Percentiles rank a stretch among this genome's conserved stretches.
Conservation (phyloP, 1,284 basidiomycete genomes). For the Phellopilus nigrolimitatus region DNA sequence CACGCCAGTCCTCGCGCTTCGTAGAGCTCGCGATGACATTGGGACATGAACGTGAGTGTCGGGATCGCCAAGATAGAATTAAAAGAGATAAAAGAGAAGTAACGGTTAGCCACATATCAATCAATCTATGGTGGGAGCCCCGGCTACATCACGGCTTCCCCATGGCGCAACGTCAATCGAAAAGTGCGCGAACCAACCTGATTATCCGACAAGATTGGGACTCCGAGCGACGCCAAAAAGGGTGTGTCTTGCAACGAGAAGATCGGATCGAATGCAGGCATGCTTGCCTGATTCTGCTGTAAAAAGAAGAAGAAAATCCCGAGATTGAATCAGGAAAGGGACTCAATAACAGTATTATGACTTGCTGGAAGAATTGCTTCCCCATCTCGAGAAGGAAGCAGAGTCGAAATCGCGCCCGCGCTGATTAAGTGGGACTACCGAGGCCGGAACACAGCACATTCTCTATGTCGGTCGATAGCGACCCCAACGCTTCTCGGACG, state of each 20-base stretch:
- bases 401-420: conserved; percentile 60
- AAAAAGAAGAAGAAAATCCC: conserved; percentile 15
- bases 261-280: conserved; percentile 64
- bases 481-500: conserved; percentile 8
- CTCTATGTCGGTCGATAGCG: conserved; percentile 5
- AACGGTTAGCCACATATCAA: background rate
- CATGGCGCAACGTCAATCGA: conserved; percentile 26
- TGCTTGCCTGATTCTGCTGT: conserved; percentile 41
- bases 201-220: conserved; percentile 47
- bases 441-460: conserved; percentile 61
- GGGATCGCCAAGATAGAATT: conserved; percentile 29
- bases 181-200: conserved; percentile 39
- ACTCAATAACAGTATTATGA: conserved; percentile 20
- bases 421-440: conserved; percentile 58
- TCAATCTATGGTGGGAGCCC: conserved; percentile 8
- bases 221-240: conserved; percentile 45
- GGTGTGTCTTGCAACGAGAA: conserved; percentile 55
- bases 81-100: conserved; percentile 1
- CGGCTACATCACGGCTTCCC: conserved; percentile 32
- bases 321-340: conserved; percentile 1
- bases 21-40: conserved; percentile 68
- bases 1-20: conserved; percentile 60
- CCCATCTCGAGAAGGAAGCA: conserved; percentile 51
- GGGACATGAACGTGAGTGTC: conserved; percentile 71
- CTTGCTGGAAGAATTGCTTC: conserved; percentile 12